Evolutionary conservation across 2,329 filamentous ascomycete genomes (phyloP), one percentile per base, ranked within the genome.

Genomic region (Cordyceps militaris): DNA sequence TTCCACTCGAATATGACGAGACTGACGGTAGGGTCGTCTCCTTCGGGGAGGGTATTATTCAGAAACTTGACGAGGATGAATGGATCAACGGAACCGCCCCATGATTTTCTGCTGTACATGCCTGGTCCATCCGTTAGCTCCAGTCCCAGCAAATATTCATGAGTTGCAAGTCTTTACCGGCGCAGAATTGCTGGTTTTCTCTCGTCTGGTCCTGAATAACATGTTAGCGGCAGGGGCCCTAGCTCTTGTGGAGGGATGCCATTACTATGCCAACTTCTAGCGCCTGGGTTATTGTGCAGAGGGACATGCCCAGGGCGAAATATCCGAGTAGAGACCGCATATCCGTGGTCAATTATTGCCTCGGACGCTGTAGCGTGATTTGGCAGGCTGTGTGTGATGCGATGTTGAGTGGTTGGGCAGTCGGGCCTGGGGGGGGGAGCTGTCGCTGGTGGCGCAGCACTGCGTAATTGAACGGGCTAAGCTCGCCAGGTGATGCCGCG

Each of bases 1-100:
- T 82, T 85, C 90, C 92, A 99, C 74, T 99, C 93, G 71, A 96
- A 99, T 62, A 99, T 87, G 54, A 96, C 79, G 65, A 97, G 74
- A 71, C 91, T 95, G 63, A 91, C 87, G 44, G 90, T 78, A 5
- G 89, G 87, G 69, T 96, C 88, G 47, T 80, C 76, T 24, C 60
- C 66, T 57, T 85, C 78, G 32, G 81, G 79, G 59, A 81, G 75
- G 66, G 82, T 70, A 74, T 78, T 68, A 74, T 80, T 72, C 42
- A 87, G 74, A 67, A 96, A 95, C 69, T 90, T 91, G 70, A 91
- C 81, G 64, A 88, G 80, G 70, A 97, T 96, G 75, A 91, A 96
- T 21, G 93, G 93, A 65, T 97, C 90, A 60, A 91, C 82, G 36
- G 84, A 82, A 59, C 93, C 93, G 65, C 91, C 91, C 93, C 93